Evolutionary conservation across 2,329 filamentous ascomycete genomes (phyloP), one percentile per base, ranked within the genome.

Genomic region (Chaetomium globosum): DNA sequence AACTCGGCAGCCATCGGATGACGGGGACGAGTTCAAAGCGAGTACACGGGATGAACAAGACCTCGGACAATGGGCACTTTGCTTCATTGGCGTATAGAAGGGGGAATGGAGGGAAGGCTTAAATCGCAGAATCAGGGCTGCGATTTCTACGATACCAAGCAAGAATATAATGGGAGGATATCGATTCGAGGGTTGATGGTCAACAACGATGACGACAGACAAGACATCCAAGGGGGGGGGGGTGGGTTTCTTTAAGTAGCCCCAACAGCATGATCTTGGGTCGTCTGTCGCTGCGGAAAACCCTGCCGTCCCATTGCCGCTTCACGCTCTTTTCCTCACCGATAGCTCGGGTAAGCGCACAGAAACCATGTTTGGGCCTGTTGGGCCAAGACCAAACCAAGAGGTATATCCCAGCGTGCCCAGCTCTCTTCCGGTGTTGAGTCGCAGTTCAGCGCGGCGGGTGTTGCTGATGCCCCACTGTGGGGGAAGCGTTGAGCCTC

Each of bases 1-100:
- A 82, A 85, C 55, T 71, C 62, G 80, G 79, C 67, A 46, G 71
- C 66, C 65, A 71, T 72, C 61, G 60, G 36, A 60, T 23, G 65
- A 52, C 33, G 63, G 43, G 43, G 63, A 26, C 48, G 58, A 49
- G 66, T 63, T 68, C 59, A 63, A 43, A 26, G 49, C 36, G 61
- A 39, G 43, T 13, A 58, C 54, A 49, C 21, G 57, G 43, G 61
- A 48, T 46, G 53, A 54, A 56, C 49, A 58, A 26, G 64, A 57
- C 33, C 53, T 63, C 43, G 59, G 28, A 33, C 16, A 58, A 36
- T 61, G 36, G 12, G 7, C 33, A 67, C 46, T 54, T 58, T 67
- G 65, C 59, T 63, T 65, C 68, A 71, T 71, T 67, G 63, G 61
- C 51, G 59, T 62, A 12, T 57, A 28, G 19, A 26, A 28, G 2